These are phyloP conservation scores for Russula brevipes DNA, from an alignment of 768 basidiomycete genomes.

Conservation along the genomic window DNA sequence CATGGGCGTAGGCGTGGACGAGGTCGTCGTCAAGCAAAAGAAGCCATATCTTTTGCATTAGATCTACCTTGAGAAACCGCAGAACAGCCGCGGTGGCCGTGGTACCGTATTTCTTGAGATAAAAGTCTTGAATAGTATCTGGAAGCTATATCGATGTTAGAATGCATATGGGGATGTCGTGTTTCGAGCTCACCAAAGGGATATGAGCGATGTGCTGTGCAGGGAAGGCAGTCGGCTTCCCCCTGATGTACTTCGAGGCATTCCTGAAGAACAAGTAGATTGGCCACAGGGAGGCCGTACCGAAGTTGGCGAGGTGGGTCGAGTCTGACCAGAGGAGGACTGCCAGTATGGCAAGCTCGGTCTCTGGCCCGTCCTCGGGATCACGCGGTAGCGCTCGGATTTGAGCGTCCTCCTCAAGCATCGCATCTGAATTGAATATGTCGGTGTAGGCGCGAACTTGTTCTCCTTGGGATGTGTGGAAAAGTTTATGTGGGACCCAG, in stretches of 20 bases:
- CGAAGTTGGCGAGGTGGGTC: background rate
- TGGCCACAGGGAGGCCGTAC: background rate
- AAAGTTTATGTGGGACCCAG: too few species aligned
- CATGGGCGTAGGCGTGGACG: background rate
- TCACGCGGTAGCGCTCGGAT: background rate
- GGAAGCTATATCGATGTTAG: background rate
- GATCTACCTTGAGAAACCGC: background rate
- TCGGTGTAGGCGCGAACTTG: background rate
- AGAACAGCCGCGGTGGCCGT: background rate
- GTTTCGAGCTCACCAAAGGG: background rate
- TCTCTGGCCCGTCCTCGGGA: background rate
- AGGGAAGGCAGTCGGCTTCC: background rate
- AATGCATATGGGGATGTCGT: background rate
- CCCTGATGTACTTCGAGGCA: background rate
- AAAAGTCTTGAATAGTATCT: background rate
- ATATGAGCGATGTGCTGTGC: background rate
- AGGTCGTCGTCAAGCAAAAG: background rate
- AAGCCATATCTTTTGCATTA: background rate
- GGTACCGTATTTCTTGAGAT: background rate
- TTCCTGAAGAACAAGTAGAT: background rate
- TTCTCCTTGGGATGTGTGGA: background rate
- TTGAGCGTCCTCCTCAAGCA: background rate
- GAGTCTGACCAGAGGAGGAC: background rate
- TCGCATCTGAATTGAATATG: background rate
- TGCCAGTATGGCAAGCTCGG: background rate